These are phyloP conservation scores for Talaromyces sp. DNA, from an alignment of 2,329 filamentous ascomycete species.

Conservation along the genomic window DNA sequence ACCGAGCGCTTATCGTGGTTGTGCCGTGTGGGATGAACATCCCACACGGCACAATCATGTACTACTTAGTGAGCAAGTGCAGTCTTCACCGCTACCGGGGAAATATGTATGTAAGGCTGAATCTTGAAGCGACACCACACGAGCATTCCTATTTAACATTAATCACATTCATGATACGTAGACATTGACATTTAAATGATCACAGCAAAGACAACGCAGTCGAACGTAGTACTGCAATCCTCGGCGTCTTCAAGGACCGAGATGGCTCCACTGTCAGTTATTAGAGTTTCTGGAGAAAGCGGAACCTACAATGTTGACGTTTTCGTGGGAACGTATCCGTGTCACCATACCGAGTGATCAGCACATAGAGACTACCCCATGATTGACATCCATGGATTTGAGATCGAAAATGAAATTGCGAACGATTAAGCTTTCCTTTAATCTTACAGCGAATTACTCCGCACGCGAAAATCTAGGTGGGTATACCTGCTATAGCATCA, in stretches of 20 bases:
- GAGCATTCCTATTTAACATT: too few species aligned
- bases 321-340: not conserved
- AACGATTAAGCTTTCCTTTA: not conserved
- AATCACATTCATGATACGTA: not conserved
- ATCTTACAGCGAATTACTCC: not conserved
- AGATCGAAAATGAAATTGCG: not conserved
- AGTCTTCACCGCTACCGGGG: not conserved
- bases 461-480: not conserved
- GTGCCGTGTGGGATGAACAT: not conserved
- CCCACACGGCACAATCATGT: not conserved
- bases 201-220: not conserved
- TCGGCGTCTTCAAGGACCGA: not conserved
- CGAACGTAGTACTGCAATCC: not conserved
- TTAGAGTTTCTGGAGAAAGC: constrained; percentile 4
- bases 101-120: not conserved
- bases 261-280: not conserved
- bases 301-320: not conserved
- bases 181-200: not conserved
- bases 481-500: not conserved
- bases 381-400: not conserved
- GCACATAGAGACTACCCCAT: not conserved
- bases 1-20: not conserved
- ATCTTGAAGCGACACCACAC: not conserved
- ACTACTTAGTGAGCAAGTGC: not conserved
- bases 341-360: not conserved